These are phyloP conservation scores for Phyllosticta capitalensis DNA, from an alignment of 2,329 filamentous ascomycete genomes.

Conservation along the genomic window DNA sequence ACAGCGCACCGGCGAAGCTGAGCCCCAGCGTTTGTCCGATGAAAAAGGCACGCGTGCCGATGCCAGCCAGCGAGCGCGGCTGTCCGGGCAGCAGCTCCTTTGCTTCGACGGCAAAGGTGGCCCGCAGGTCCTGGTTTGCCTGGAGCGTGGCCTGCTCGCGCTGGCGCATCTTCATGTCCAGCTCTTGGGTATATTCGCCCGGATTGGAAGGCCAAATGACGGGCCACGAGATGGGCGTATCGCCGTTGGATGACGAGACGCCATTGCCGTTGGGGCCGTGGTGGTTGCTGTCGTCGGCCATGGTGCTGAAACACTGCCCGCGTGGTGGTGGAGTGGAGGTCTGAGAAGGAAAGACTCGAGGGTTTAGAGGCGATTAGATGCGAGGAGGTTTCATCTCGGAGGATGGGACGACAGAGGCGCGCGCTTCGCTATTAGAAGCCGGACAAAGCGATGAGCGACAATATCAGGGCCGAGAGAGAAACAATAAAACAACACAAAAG, in stretches of 20 bases:
- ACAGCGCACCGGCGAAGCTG: slow-evolving; percentile 22
- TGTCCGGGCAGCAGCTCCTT: slow-evolving; percentile 32
- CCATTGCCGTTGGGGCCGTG: neutral
- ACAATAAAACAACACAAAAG: neutral
- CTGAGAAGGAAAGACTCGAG: neutral
- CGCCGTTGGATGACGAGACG: neutral
- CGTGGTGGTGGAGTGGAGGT: neutral
- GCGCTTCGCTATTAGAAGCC: neutral
- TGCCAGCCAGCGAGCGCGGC: slow-evolving; percentile 37
- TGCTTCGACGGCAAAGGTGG: slow-evolving; percentile 2
- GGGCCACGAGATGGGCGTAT: slow-evolving; percentile 21
- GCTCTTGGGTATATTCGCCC: slow-evolving; percentile 19
- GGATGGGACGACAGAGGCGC: neutral
- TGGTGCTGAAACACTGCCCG: no score
- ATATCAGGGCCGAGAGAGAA: slow-evolving; percentile 1
- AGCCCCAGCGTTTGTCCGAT: slow-evolving; percentile 30
- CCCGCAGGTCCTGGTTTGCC: neutral
- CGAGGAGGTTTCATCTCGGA: neutral
- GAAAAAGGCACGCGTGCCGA: slow-evolving; percentile 37
- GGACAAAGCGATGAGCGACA: slow-evolving; percentile 2
- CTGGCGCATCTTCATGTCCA: slow-evolving; percentile 21
- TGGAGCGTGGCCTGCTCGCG: slow-evolving; percentile 17
- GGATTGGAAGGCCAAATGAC: slow-evolving; percentile 18
- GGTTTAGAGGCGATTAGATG: neutral
- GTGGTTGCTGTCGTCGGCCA: neutral